Evolutionary conservation across 495 filamentous ascomycete species (phyloP).

Genomic region (Aspergillus steynii): DNA sequence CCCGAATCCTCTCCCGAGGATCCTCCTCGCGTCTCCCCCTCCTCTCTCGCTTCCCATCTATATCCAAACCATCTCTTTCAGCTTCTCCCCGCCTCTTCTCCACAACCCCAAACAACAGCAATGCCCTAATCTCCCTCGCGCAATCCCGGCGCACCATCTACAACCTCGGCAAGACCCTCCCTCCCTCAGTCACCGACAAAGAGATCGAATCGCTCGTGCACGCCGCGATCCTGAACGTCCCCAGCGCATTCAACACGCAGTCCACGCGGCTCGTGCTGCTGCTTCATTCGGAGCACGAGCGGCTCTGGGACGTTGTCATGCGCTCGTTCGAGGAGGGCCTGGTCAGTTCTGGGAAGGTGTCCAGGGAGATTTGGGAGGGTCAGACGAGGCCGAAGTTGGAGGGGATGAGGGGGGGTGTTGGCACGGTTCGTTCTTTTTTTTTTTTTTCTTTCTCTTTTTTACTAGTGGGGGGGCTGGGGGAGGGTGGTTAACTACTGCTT

Average conservation of each 20-base stretch:
- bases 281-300: conserved; percentile 48
- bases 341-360: conserved; percentile 33
- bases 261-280: conserved; percentile 51
- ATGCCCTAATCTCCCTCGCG: conserved; percentile 40
- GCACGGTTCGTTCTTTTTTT: conserved; percentile 40
- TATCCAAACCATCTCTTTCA: conserved; percentile 36
- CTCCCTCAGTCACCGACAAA: conserved; percentile 40
- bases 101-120: conserved; percentile 49
- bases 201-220: conserved; percentile 52
- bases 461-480: too few species aligned
- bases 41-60: conserved; percentile 23
- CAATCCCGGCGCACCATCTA: conserved; percentile 52
- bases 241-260: conserved; percentile 58
- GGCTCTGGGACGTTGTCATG: conserved; percentile 50
- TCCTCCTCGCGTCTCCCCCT: conserved; percentile 23
- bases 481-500: too few species aligned
- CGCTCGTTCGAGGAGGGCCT: conserved; percentile 36
- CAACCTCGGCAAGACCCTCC: conserved; percentile 43
- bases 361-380: conserved; percentile 45
- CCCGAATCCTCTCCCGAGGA: conserved; percentile 35
- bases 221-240: conserved; percentile 46
- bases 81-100: conserved; percentile 35
- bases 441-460: conserved; percentile 1
- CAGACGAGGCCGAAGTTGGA: conserved; percentile 47
- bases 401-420: conserved; percentile 46